Evolutionary conservation across 176 grass and related monocot genomes (phyloP), one percentile per base, ranked within the genome.

Genomic region (Juncus inflexus): DNA sequence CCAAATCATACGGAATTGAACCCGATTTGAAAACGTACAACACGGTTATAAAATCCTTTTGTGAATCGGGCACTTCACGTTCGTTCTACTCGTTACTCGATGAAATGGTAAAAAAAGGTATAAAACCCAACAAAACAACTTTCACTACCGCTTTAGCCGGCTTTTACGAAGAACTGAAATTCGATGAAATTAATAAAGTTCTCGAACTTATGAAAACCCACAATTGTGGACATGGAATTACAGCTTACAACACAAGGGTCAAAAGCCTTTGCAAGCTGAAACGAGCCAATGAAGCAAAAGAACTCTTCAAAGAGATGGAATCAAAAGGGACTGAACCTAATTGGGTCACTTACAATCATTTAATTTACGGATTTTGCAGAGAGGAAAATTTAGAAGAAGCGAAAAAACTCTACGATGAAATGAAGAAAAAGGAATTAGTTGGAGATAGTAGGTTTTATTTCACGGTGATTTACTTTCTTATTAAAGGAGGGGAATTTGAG

Each of bases 21-120:
- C 77, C 82, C 35, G 6, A 96, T 69, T 50, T 75, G 6, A 65
- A 83, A 36, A 91, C 92, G 14, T 96, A 81, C 79, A 89, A 96
- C 56, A 3, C 67, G 55, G 76, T 96, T 11, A 83, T 96, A 40
- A 81, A 91, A 61, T 84, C 92, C 53, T 96, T 96, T 42, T 67
- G 74, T 2, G 92, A 91, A 74, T 91, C 84, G 0, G 87, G 84
- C 37, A 89, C 82, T 42, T 86, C 69, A 37, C 71, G 84, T 15
- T 96, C 92, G 5, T 88, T 96, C 80, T 91, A 82, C 70, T 96
- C 87, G 7, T 58, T 96, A 63, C 73, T 96, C 2, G 87, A 91
- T 5, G 82, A 96, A 74, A 96, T 96, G 92, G 62, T 76, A 76
- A 77, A 80, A 58, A 51, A 62, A 41, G 77, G 79, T 1, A 50